A percentile compares a stretch with the other conserved stretches of the same genome.
Evolutionary conservation across 2,329 filamentous ascomycete species (phyloP).

Genomic region (Botrytis sinoallii): DNA sequence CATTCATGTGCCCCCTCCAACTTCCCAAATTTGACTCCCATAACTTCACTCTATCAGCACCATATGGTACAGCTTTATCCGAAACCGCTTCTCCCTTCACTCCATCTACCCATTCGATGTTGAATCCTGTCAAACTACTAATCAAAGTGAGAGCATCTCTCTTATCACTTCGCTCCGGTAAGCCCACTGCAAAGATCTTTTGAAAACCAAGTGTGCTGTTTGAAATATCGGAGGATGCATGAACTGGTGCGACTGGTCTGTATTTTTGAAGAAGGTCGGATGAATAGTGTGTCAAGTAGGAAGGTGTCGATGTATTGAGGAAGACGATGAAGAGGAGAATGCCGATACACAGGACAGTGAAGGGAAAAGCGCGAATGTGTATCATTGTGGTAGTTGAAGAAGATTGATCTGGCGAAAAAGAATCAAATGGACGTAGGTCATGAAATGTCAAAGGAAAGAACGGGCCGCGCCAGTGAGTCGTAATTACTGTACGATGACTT

Average conservation of each 20-base stretch:
- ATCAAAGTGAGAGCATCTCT: conserved; percentile 47
- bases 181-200: conserved; percentile 46
- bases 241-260: background rate
- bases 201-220: conserved; percentile 37
- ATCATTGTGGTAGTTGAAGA: background rate
- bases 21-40: conserved; percentile 41
- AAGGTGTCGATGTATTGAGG: conserved; percentile 14
- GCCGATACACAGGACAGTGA: background rate
- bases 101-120: conserved; percentile 45
- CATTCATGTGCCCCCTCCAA: conserved; percentile 44
- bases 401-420: background rate
- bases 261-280: conserved; percentile 9
- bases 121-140: conserved; percentile 43
- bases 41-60: conserved; percentile 12
- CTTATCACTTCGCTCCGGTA: conserved; percentile 48
- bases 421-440: background rate
- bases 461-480: background rate
- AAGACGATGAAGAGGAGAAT: conserved; percentile 16
- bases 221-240: background rate
- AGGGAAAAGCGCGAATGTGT: conserved; percentile 11
- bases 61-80: conserved; percentile 43
- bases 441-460: background rate
- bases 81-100: conserved; percentile 42
- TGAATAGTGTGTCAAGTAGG: conserved; percentile 9
- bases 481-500: background rate